Evolutionary conservation across 257 asterid species (phyloP).

Genomic region (Eucommia ulmoides): DNA sequence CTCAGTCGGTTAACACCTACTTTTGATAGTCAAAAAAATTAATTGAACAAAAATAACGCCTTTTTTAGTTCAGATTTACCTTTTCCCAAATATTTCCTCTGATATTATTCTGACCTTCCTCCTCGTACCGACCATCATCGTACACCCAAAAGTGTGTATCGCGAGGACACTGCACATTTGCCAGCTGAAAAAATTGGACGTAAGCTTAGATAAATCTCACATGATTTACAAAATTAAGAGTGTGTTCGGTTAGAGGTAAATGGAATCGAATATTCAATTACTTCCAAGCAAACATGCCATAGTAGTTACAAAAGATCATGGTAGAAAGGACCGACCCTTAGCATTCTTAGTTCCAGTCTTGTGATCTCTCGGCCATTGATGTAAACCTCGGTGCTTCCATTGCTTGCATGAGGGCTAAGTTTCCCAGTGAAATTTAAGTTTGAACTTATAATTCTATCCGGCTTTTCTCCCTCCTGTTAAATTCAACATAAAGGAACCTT

Average conservation of each 20-base stretch:
- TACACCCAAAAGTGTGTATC: constrained; percentile 99
- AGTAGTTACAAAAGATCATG: too few species aligned
- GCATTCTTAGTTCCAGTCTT: constrained; percentile 67
- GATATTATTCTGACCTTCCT: constrained; percentile 97
- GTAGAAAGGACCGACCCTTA: constrained; percentile 67
- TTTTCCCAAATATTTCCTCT: constrained; percentile 97
- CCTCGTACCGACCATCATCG: constrained; percentile 96
- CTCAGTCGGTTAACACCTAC: too few species aligned
- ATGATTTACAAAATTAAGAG: too few species aligned
- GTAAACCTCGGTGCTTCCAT: constrained; percentile 84
- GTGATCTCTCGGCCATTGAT: constrained; percentile 96
- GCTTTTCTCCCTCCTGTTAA: constrained; percentile 90
- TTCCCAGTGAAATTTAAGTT: constrained; percentile 80
- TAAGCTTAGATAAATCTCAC: not conserved
- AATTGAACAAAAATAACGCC: too few species aligned
- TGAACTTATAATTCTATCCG: constrained; percentile 71
- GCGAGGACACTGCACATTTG: constrained; percentile 93
- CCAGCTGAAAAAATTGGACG: constrained; percentile 41
- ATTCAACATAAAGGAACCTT: constrained; percentile 8
- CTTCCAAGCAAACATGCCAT: too few species aligned
- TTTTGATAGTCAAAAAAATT: too few species aligned
- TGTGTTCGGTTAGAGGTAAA: too few species aligned
- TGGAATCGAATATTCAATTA: too few species aligned
- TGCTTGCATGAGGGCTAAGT: constrained; percentile 77
- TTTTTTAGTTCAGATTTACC: constrained; percentile 29